Percentiles rank a stretch among this genome's conserved stretches.
These are phyloP conservation scores for Ordospora pajunii DNA, from an alignment of 371 early-diverging fungal genomes.

Conservation along the genomic window DNA sequence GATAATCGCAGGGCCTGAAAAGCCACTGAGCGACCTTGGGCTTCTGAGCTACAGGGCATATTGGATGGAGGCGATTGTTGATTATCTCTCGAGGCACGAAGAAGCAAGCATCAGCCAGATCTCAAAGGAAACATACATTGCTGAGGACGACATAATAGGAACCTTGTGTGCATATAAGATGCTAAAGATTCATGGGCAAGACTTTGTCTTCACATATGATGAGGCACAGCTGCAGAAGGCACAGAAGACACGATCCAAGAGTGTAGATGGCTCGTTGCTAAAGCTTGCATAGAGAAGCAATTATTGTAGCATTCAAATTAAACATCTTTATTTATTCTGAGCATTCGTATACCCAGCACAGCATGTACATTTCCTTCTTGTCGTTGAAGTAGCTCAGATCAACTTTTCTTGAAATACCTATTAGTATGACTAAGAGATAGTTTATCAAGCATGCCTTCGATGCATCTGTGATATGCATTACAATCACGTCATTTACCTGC, in stretches of 20 bases:
- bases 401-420: background rate
- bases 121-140: slow-evolving; percentile 72
- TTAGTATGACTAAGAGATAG: background rate
- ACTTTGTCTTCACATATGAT: slow-evolving; percentile 75
- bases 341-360: background rate
- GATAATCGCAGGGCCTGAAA: slow-evolving; percentile 87
- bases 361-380: background rate
- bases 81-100: slow-evolving; percentile 32
- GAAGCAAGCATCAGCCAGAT: slow-evolving; percentile 69
- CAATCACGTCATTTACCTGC: background rate
- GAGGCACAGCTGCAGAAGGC: slow-evolving; percentile 67
- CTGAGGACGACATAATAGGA: slow-evolving; percentile 79
- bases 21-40: slow-evolving; percentile 93
- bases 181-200: slow-evolving; percentile 78
- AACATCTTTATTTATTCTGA: background rate
- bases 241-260: slow-evolving; percentile 17
- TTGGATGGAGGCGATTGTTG: slow-evolving; percentile 53
- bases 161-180: slow-evolving; percentile 80
- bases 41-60: slow-evolving; percentile 67
- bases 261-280: slow-evolving; percentile 20
- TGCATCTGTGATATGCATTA: background rate
- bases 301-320: too few relatives aligned
- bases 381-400: background rate
- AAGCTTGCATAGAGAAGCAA: background rate
- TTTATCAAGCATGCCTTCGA: background rate